Percentiles rank a stretch among this genome's conserved stretches.
phyloP scores from a whole-genome alignment of 2,329 filamentous ascomycete species.

The Hypomyces perniciosus region DNA sequence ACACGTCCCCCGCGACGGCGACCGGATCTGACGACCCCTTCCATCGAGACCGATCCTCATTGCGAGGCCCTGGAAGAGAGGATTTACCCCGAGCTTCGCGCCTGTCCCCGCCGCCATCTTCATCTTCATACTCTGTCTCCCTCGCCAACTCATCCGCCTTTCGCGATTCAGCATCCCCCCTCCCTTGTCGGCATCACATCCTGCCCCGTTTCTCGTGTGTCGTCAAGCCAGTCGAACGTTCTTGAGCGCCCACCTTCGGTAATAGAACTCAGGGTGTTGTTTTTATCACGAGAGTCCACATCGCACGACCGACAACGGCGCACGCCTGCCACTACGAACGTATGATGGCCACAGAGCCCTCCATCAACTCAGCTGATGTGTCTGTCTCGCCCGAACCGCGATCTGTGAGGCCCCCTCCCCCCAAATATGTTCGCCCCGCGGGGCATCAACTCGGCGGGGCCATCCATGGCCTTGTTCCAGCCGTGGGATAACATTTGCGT shows the following conservation, averaged over 20 bases:
- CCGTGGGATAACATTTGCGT: constrained; percentile 6
- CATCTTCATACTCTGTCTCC: background rate
- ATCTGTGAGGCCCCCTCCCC: constrained; percentile 31
- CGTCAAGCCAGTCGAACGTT: background rate
- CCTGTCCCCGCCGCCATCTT: background rate
- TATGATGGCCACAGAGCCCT: constrained; percentile 61
- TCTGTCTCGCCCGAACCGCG: constrained; percentile 41
- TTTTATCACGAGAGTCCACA: constrained; percentile 18
- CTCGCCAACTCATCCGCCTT: constrained; percentile 1
- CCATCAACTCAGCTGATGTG: constrained; percentile 49
- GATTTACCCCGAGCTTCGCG: constrained; percentile 7
- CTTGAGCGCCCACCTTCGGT: no score
- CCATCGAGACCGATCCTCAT: constrained; percentile 12
- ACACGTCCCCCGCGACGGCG: constrained; percentile 7
- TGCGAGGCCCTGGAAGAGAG: constrained; percentile 15
- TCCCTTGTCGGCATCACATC: constrained; percentile 2
- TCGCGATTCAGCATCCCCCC: constrained; percentile 7
- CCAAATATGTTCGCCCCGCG: background rate
- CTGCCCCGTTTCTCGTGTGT: background rate
- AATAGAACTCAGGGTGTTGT: background rate
- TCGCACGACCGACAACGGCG: constrained; percentile 27
- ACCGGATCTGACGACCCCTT: constrained; percentile 16
- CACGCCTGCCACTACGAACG: constrained; percentile 37
- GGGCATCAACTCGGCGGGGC: background rate
- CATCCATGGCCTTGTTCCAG: constrained; percentile 12